These are phyloP conservation scores for Coemansia sp. DNA, from an alignment of 192 early-diverging fungal genomes.

Conservation along the genomic window DNA sequence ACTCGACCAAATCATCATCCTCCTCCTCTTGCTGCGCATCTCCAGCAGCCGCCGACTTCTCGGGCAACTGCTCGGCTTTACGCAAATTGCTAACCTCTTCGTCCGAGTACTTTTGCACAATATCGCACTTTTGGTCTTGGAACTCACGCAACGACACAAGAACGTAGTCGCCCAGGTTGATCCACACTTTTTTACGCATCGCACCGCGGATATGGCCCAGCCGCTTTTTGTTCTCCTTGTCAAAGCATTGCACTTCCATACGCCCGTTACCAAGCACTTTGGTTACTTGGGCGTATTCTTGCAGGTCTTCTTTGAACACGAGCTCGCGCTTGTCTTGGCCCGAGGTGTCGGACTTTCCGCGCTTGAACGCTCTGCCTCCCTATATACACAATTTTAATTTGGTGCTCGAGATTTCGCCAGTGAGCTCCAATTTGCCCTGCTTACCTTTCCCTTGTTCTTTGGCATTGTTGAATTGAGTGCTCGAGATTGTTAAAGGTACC, in stretches of 20 bases:
- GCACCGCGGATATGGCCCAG: conserved; percentile 95
- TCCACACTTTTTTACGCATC: conserved; percentile 98
- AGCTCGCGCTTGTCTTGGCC: conserved; percentile 89
- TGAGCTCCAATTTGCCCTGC: no score
- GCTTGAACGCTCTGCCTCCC: conserved; percentile 85
- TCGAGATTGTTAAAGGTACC: no score
- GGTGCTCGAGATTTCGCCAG: conserved; percentile 1
- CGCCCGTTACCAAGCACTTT: conserved; percentile 98
- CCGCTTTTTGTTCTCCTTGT: conserved; percentile 82
- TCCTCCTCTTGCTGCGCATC: conserved; percentile 57
- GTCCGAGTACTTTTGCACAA: conserved; percentile 93
- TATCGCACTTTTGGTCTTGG: conserved; percentile 90
- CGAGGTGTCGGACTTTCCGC: conserved; percentile 97
- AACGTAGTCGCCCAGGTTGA: conserved; percentile 87
- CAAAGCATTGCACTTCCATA: conserved; percentile 84
- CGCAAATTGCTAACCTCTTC: conserved; percentile 94
- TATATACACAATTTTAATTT: conserved; percentile 11
- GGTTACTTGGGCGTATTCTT: conserved; percentile 93
- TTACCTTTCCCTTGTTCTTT: conserved; percentile 17
- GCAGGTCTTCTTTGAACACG: conserved; percentile 95
- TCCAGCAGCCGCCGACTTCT: conserved; percentile 54
- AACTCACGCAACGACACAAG: conserved; percentile 88
- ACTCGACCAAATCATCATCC: conserved; percentile 72
- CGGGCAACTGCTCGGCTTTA: conserved; percentile 92
- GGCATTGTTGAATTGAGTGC: conserved; percentile 57